Conservation (phyloP, 2,329 filamentous ascomycete species). For the Penicillium decumbens region DNA sequence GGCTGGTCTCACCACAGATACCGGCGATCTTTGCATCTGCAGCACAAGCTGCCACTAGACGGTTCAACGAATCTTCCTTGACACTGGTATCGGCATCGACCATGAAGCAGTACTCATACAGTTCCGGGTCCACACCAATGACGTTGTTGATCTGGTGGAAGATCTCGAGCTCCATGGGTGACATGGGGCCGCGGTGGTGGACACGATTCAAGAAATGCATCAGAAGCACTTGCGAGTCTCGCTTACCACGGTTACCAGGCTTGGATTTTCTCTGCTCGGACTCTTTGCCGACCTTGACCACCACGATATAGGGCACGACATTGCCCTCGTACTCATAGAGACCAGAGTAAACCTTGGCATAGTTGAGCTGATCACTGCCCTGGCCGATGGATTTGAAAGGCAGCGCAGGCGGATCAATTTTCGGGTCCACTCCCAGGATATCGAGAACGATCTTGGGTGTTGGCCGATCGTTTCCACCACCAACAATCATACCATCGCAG, state of each 20-base stretch:
- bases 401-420: conserved; percentile 88
- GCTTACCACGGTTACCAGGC: conserved; percentile 96
- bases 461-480: conserved; percentile 92
- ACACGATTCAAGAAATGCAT: conserved; percentile 98
- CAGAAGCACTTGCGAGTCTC: conserved; percentile 91
- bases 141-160: conserved; percentile 99
- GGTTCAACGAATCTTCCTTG: conserved; percentile 83
- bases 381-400: conserved; percentile 90
- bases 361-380: conserved; percentile 90
- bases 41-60: conserved; percentile 84
- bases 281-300: conserved; percentile 96
- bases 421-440: conserved; percentile 93
- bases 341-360: conserved; percentile 96
- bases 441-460: conserved; percentile 95
- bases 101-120: conserved; percentile 97
- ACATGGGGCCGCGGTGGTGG: conserved; percentile 91
- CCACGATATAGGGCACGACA: conserved; percentile 89
- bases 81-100: conserved; percentile 97
- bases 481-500: conserved; percentile 99
- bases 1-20: conserved; percentile 93
- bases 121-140: conserved; percentile 92
- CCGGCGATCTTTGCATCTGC: conserved; percentile 95
- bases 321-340: conserved; percentile 97
- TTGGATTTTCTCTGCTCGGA: conserved; percentile 87
- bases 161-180: conserved; percentile 91